These are phyloP conservation scores for Saksenaea oblongispora DNA, from an alignment of 371 early-diverging fungal species.

Conservation along the genomic window DNA sequence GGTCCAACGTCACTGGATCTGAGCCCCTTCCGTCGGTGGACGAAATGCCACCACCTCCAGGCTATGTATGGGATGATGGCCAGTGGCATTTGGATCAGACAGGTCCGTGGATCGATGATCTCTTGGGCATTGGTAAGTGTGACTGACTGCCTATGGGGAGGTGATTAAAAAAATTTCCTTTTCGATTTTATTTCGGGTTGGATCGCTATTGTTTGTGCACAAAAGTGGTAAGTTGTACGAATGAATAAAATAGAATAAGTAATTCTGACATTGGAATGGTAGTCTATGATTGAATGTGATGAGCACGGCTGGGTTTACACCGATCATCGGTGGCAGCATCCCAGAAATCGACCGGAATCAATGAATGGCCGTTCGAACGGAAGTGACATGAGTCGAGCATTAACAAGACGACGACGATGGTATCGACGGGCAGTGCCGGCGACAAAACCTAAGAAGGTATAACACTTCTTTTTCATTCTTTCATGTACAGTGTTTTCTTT, in stretches of 20 bases:
- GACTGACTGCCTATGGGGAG: background rate
- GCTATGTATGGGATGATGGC: slow-evolving; percentile 20
- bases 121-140: slow-evolving; percentile 28
- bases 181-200: background rate
- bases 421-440: slow-evolving; percentile 19
- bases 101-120: slow-evolving; percentile 35
- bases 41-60: slow-evolving; percentile 16
- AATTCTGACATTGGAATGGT: background rate
- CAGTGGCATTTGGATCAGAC: slow-evolving; percentile 26
- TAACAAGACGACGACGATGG: slow-evolving; percentile 30
- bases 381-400: slow-evolving; percentile 9
- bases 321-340: slow-evolving; percentile 34
- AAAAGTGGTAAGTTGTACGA: slow-evolving; percentile 18
- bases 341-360: slow-evolving; percentile 13
- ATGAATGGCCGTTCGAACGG: slow-evolving; percentile 2
- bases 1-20: slow-evolving; percentile 32
- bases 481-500: no score
- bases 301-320: slow-evolving; percentile 40
- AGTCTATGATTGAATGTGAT: slow-evolving; percentile 27
- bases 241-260: background rate
- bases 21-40: slow-evolving; percentile 21
- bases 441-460: background rate
- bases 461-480: background rate
- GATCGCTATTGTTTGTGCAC: background rate
- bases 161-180: background rate